Evolutionary conservation across 2,329 filamentous ascomycete genomes (phyloP).

Genomic region (Calonectria henricotiae): DNA sequence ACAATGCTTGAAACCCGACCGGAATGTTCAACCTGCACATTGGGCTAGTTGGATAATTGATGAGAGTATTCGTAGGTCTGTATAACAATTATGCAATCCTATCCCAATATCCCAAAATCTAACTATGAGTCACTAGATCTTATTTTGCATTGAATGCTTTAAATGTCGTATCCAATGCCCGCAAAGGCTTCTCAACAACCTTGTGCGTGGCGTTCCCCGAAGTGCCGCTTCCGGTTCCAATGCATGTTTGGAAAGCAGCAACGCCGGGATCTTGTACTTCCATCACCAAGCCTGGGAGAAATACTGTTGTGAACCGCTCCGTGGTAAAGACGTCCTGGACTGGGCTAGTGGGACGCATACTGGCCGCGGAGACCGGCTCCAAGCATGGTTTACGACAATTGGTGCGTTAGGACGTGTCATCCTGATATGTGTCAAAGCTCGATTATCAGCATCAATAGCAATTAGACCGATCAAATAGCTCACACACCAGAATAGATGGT

Average conservation of each 20-base stretch:
- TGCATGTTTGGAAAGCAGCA: constrained; percentile 14
- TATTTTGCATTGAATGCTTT: constrained; percentile 10
- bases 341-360: not conserved
- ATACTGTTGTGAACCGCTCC: not conserved
- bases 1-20: not conserved
- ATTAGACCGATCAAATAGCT: not conserved
- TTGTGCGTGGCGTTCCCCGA: constrained; percentile 11
- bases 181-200: constrained; percentile 10
- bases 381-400: constrained; percentile 14
- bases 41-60: constrained; percentile 12
- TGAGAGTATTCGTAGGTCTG: constrained; percentile 16
- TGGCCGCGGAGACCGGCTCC: not conserved
- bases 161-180: constrained; percentile 13
- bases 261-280: constrained; percentile 6
- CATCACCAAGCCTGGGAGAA: constrained; percentile 7
- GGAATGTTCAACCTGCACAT: not conserved
- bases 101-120: not conserved
- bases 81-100: not conserved
- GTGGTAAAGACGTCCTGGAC: constrained; percentile 2
- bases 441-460: constrained; percentile 9
- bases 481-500: too few relatives aligned
- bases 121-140: not conserved
- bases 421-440: not conserved
- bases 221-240: constrained; percentile 13
- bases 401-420: constrained; percentile 1